Base-by-base conservation (phyloP, 2,329 filamentous ascomycete genomes). In the Alternaria viburni region DNA sequence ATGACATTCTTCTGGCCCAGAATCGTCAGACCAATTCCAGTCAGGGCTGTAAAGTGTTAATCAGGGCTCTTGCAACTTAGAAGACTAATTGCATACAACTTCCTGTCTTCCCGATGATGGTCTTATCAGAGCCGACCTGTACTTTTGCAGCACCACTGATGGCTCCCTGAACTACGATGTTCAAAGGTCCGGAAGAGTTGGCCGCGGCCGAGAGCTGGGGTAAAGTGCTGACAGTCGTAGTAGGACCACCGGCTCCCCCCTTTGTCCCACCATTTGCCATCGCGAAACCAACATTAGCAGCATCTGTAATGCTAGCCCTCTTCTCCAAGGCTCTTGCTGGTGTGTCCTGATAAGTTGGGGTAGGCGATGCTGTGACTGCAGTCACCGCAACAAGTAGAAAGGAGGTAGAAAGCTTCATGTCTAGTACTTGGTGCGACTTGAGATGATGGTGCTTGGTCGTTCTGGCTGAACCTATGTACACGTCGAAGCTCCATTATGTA, bases 1-100 rank as follows among this genome's bases (percentile, higher is more conserved):
- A 90, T 89, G 51, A 90, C 86, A 74, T 90, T 90, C 59, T 77
- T 81, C 54, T 81, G 79, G 30, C 80, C 79, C 61, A 84, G 83
- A 77, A 89, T 83, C 61, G 84, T 83, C 47, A 89, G 78, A 36
- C 86, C 86, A 30, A 85, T 73, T 17, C 84, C 83, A 12, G 63
- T 69, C 32, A 75, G 43, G 76, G 80, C 64, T 80, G 32, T 23
- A 80, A 71, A 1, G 73, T 78, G 4, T 82, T 76, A 26, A 82
- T 80, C 6, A 73, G 68, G 15, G 4, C 11, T 50, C 19, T 13
- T 10, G 9, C 25, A 19, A 17, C 6, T 4, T 11, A 9, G 12
- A 41, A 2, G 13, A 21, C n/a, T 1, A 19, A 45, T 19, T 5
- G 47, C 86, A 66, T 59, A 76, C 74, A 81, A 44, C 82, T 77